Evolutionary conservation across 148 eudicot genomes (phyloP).

Genomic region (Chenopodium suecicum): DNA sequence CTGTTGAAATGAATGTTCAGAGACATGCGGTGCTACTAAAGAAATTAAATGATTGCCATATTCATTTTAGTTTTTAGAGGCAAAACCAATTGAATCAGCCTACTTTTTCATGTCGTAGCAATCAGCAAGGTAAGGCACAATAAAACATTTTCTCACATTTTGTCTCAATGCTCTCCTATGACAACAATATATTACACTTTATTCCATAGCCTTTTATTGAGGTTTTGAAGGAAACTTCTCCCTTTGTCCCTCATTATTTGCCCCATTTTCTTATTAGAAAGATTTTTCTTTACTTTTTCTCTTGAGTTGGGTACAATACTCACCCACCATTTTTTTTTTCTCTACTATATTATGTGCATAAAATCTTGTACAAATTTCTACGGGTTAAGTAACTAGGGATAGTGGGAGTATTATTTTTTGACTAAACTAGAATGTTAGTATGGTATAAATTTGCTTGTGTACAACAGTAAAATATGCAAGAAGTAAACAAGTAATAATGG

Average conservation of each 20-base stretch:
- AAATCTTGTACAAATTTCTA: too few species aligned
- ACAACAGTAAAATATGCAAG: neutral
- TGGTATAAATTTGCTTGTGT: neutral
- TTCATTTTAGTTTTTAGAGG: neutral
- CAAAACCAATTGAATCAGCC: neutral
- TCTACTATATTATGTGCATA: too few species aligned
- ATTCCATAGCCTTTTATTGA: neutral
- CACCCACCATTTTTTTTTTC: too few species aligned
- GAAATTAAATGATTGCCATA: neutral
- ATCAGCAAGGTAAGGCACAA: neutral
- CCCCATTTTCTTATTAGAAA: too few species aligned
- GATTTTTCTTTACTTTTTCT: too few species aligned
- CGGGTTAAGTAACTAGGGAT: too few species aligned
- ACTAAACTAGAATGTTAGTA: too few species aligned
- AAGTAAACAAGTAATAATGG: neutral
- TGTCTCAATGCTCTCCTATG: neutral
- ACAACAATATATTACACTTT: neutral
- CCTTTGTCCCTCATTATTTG: neutral
- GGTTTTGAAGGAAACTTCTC: neutral
- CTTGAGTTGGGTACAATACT: too few species aligned
- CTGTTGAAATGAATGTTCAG: too few species aligned
- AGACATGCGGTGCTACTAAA: neutral
- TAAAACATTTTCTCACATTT: neutral
- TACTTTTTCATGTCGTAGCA: neutral
- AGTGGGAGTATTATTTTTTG: too few species aligned